Conservation (phyloP, 208 protist genomes). For the Wallacemonas sp. region DNA sequence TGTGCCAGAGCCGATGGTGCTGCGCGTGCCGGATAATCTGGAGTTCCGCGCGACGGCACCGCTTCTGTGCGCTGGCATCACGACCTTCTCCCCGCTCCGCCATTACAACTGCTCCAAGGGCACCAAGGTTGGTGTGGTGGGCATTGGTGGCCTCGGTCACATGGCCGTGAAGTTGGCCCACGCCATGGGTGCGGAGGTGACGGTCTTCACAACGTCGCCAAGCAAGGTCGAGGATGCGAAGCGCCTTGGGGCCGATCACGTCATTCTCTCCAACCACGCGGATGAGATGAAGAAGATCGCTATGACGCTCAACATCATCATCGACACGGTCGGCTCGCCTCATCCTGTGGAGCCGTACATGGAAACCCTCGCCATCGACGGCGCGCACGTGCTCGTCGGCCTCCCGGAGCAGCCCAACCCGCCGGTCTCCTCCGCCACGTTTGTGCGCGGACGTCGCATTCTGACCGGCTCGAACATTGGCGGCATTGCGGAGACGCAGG, state of each 20-base stretch:
- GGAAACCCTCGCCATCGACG: conserved; percentile 23
- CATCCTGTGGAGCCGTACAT: conserved; percentile 39
- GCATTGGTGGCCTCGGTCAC: conserved; percentile 81
- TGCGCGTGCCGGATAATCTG: conserved; percentile 69
- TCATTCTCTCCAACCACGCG: conserved; percentile 54
- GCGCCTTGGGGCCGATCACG: conserved; percentile 62
- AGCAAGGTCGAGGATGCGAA: conserved; percentile 62
- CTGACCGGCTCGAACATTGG: conserved; percentile 46
- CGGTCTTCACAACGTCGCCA: conserved; percentile 73
- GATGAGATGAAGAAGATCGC: conserved; percentile 50
- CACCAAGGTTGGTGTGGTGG: conserved; percentile 48
- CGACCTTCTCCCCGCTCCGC: conserved; percentile 54
- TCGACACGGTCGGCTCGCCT: conserved; percentile 36
- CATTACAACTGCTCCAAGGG: conserved; percentile 35
- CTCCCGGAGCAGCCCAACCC: conserved; percentile 26
- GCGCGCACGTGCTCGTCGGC: conserved; percentile 38
- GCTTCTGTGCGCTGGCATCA: conserved; percentile 91
- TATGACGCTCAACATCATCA: conserved; percentile 29
- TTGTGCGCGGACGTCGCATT: conserved; percentile 17
- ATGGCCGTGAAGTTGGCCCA: conserved; percentile 86
- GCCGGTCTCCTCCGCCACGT: conserved; percentile 23
- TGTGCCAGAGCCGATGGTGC: conserved; percentile 62
- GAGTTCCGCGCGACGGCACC: conserved; percentile 63
- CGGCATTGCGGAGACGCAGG: conserved; percentile 55
- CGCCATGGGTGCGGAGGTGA: conserved; percentile 85